Percentiles rank a stretch among this genome's conserved stretches.
Conservation (phyloP, 805 yeast genomes). For the Kazachstania africana region DNA sequence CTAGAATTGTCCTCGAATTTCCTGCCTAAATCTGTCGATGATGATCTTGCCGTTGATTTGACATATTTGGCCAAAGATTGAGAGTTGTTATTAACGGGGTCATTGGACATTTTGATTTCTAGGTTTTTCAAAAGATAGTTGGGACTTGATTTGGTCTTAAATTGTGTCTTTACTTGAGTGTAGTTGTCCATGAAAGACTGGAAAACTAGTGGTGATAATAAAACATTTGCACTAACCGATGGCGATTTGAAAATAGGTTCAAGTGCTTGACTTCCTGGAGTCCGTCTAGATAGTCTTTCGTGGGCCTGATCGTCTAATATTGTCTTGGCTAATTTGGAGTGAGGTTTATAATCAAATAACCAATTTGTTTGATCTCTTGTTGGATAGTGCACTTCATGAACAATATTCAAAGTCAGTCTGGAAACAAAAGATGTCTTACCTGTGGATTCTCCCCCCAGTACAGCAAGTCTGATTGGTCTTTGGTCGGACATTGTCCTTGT, state of each 20-base stretch:
- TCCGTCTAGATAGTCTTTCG: slow-evolving; percentile 27
- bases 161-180: slow-evolving; percentile 10
- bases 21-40: not conserved
- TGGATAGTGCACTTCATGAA: slow-evolving; percentile 64
- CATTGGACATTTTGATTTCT: slow-evolving; percentile 1
- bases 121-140: slow-evolving; percentile 4
- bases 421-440: slow-evolving; percentile 53
- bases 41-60: not conserved
- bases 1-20: not conserved
- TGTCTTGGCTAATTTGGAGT: slow-evolving; percentile 27
- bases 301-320: slow-evolving; percentile 38
- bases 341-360: slow-evolving; percentile 43
- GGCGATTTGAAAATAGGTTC: slow-evolving; percentile 25
- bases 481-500: slow-evolving; percentile 10
- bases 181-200: slow-evolving; percentile 24
- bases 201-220: slow-evolving; percentile 30
- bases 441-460: slow-evolving; percentile 45
- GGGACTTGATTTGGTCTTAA: slow-evolving; percentile 9
- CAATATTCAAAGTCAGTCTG: slow-evolving; percentile 35
- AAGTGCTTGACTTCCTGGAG: slow-evolving; percentile 18
- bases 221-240: slow-evolving; percentile 17
- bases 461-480: slow-evolving; percentile 44
- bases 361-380: slow-evolving; percentile 51
- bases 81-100: not conserved
- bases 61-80: not conserved